phyloP scores from a whole-genome alignment of 129 eudicot species.

The Gnaphalium uliginosum region DNA sequence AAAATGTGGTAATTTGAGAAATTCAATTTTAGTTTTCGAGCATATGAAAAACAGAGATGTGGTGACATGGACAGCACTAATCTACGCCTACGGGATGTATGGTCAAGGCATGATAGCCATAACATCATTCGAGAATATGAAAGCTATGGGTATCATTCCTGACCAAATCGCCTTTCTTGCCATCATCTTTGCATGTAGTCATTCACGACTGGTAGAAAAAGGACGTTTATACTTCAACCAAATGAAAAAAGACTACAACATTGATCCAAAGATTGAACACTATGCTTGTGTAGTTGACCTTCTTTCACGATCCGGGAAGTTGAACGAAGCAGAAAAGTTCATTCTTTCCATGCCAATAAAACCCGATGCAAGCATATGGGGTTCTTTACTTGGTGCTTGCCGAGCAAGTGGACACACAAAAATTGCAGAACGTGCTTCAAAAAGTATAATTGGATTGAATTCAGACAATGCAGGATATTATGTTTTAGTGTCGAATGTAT shows the following conservation, averaged over 20 bases:
- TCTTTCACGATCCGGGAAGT: conserved; percentile 54
- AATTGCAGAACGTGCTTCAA: conserved; percentile 57
- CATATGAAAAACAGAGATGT: conserved; percentile 55
- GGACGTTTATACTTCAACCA: conserved; percentile 51
- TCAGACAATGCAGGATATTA: conserved; percentile 17
- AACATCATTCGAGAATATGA: conserved; percentile 60
- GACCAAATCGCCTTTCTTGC: conserved; percentile 64
- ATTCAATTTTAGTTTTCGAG: conserved; percentile 48
- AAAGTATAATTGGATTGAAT: neutral
- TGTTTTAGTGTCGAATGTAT: conserved; percentile 20
- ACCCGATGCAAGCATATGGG: conserved; percentile 87
- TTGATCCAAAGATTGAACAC: conserved; percentile 62
- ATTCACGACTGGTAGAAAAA: conserved; percentile 68
- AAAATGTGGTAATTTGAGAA: conserved; percentile 55
- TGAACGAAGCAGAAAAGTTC: conserved; percentile 63
- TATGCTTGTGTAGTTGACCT: conserved; percentile 81
- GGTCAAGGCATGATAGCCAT: conserved; percentile 72
- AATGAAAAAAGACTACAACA: conserved; percentile 58
- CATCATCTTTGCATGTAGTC: conserved; percentile 71
- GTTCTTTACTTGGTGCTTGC: conserved; percentile 66
- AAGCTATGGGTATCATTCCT: conserved; percentile 49
- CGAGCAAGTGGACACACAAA: conserved; percentile 45
- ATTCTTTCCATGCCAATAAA: conserved; percentile 61
- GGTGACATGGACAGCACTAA: conserved; percentile 67
- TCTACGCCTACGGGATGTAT: conserved; percentile 67